A percentile compares a stretch with the other conserved stretches of the same genome.
Conservation (phyloP, 345 rosid genomes). For the Psidium guajava region DNA sequence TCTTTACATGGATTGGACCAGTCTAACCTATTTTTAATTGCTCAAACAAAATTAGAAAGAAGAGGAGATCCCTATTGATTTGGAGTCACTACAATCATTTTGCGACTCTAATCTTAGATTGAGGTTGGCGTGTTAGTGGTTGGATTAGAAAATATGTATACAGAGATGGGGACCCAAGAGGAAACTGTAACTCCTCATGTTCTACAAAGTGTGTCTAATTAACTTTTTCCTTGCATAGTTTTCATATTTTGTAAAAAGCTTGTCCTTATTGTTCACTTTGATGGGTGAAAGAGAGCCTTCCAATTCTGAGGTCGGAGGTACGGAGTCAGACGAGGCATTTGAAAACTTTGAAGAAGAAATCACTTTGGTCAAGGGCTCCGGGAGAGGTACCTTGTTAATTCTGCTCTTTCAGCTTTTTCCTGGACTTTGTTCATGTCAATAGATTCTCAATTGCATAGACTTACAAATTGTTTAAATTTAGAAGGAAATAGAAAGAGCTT, state of each 20-base stretch:
- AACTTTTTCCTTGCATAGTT: neutral
- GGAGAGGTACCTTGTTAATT: constrained; percentile 55
- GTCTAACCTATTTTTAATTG: neutral
- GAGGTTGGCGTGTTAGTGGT: neutral
- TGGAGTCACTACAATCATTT: neutral
- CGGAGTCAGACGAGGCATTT: constrained; percentile 87
- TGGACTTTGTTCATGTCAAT: neutral
- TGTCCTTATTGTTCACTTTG: neutral
- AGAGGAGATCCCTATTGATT: no score
- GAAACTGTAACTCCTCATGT: neutral
- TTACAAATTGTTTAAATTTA: neutral
- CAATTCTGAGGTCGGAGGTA: constrained; percentile 71
- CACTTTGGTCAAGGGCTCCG: constrained; percentile 91
- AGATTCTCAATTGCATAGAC: neutral
- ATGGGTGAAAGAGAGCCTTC: neutral
- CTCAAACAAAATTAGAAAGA: neutral
- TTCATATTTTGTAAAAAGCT: neutral
- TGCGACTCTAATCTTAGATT: neutral
- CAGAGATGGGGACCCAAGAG: neutral
- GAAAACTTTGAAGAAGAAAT: constrained; percentile 73
- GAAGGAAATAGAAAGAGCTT: neutral
- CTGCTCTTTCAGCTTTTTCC: neutral
- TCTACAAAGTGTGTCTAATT: neutral
- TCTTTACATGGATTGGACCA: neutral
- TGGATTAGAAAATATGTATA: neutral